Evolutionary conservation across 306 rosid species (phyloP).

Genomic region (Sesbania bispinosa): DNA sequence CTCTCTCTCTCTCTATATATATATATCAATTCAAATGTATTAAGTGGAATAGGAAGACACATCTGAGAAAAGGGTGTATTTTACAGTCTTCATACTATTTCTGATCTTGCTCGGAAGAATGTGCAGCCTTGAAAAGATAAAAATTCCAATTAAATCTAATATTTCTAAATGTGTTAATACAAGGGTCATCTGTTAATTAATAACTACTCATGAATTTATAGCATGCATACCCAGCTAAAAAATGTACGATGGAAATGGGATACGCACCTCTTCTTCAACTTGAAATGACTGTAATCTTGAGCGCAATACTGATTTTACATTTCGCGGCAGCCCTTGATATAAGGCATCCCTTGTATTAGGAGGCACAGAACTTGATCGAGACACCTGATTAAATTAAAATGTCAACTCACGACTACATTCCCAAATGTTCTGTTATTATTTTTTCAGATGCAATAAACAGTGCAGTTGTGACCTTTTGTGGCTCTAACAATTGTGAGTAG

Average conservation of each 20-base stretch:
- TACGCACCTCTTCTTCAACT: constrained; percentile 80
- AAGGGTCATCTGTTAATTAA: not conserved
- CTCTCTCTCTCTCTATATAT: no score
- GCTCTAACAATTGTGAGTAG: not conserved
- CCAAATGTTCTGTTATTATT: not conserved
- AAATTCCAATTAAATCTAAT: not conserved
- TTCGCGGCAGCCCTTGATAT: constrained; percentile 93
- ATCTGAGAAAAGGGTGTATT: not conserved
- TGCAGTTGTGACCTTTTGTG: not conserved
- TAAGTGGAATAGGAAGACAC: not conserved
- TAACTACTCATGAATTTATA: not conserved
- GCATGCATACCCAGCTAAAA: constrained; percentile 15
- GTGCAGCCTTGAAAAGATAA: constrained; percentile 5
- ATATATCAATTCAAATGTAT: not conserved
- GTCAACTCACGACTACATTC: constrained; percentile 23
- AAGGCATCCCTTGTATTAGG: constrained; percentile 93
- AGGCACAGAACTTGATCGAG: constrained; percentile 95
- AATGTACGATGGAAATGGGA: not conserved
- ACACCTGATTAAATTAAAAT: constrained; percentile 61
- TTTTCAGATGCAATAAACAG: constrained; percentile 4
- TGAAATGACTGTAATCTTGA: constrained; percentile 76
- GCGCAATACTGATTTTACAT: constrained; percentile 81
- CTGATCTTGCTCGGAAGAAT: not conserved
- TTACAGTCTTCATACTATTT: not conserved
- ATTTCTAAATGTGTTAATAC: not conserved